Percentiles rank a stretch among this genome's conserved stretches.
Conservation (phyloP, 805 yeast species). For the Ogataea allantospora region DNA sequence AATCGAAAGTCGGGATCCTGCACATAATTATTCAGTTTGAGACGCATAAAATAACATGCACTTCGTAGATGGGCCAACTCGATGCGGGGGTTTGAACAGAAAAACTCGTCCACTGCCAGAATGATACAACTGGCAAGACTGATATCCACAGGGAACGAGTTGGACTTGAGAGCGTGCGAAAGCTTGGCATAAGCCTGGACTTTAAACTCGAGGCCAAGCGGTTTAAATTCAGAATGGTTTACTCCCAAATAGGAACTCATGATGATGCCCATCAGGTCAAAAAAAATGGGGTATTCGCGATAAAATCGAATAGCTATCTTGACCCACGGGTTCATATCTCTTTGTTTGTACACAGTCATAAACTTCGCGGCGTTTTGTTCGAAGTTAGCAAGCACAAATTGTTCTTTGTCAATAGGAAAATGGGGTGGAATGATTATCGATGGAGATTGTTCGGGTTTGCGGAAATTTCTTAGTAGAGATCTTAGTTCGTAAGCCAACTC, state of each 20-base stretch:
- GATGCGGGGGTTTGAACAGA: slow-evolving; percentile 10
- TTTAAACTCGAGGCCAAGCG: slow-evolving; percentile 15
- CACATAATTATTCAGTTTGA: slow-evolving; percentile 9
- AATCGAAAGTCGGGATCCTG: slow-evolving; percentile 13
- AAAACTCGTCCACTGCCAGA: slow-evolving; percentile 18
- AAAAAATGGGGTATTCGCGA: slow-evolving; percentile 13
- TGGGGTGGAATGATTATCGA: not conserved
- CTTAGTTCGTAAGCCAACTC: slow-evolving; percentile 16
- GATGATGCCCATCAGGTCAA: slow-evolving; percentile 17
- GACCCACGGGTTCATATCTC: slow-evolving; percentile 18
- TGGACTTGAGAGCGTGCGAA: slow-evolving; percentile 10
- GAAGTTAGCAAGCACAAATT: slow-evolving; percentile 17
- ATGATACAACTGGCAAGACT: slow-evolving; percentile 15
- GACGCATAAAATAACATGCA: slow-evolving; percentile 18
- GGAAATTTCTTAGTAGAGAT: slow-evolving; percentile 9
- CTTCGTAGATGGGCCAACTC: slow-evolving; percentile 17
- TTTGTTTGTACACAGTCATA: slow-evolving; percentile 13
- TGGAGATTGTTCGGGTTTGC: not conserved
- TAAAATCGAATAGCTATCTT: slow-evolving; percentile 11
- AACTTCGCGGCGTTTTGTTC: slow-evolving; percentile 14
- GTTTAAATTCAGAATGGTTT: slow-evolving; percentile 7
- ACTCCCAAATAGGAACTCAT: slow-evolving; percentile 17
- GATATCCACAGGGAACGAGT: slow-evolving; percentile 15
- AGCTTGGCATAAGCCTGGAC: slow-evolving; percentile 13
- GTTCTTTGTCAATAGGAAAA: slow-evolving; percentile 5